phyloP scores from a whole-genome alignment of 73 alveolate species.

The Paramecium caudatum region DNA sequence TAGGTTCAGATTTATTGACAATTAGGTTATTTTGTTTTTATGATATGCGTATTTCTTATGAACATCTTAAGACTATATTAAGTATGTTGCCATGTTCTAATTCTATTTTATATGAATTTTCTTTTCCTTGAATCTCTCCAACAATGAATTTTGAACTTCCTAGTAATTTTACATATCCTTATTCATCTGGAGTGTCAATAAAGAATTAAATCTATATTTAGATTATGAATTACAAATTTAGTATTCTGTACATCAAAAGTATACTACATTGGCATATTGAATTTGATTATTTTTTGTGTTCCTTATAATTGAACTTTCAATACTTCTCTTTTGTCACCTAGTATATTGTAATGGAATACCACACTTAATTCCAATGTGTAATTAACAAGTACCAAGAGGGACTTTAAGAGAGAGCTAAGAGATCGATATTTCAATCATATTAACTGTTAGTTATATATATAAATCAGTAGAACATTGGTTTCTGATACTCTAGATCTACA shows the following conservation, averaged over 20 bases:
- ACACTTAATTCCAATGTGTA: constrained; percentile 16
- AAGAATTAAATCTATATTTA: not conserved
- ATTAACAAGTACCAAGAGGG: constrained; percentile 23
- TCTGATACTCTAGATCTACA: constrained; percentile 63
- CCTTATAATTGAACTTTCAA: not conserved
- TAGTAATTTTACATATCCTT: constrained; percentile 21
- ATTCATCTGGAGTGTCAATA: constrained; percentile 50
- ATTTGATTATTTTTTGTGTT: constrained; percentile 32
- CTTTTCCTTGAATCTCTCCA: constrained; percentile 21
- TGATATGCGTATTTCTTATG: constrained; percentile 1
- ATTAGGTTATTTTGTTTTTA: not conserved
- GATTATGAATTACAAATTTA: not conserved
- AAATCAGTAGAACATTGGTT: constrained; percentile 29
- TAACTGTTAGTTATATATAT: not conserved
- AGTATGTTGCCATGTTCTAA: constrained; percentile 38
- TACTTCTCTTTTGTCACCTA: constrained; percentile 48
- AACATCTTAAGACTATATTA: not conserved
- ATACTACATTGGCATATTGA: not conserved
- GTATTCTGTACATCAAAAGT: not conserved
- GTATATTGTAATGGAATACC: not conserved
- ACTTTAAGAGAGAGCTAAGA: not conserved
- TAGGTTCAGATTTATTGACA: not conserved
- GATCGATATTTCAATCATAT: constrained; percentile 29
- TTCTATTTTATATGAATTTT: constrained; percentile 21
- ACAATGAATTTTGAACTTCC: constrained; percentile 54